These are phyloP conservation scores for Acmispon strigosus DNA, from an alignment of 306 rosid species.

Conservation along the genomic window DNA sequence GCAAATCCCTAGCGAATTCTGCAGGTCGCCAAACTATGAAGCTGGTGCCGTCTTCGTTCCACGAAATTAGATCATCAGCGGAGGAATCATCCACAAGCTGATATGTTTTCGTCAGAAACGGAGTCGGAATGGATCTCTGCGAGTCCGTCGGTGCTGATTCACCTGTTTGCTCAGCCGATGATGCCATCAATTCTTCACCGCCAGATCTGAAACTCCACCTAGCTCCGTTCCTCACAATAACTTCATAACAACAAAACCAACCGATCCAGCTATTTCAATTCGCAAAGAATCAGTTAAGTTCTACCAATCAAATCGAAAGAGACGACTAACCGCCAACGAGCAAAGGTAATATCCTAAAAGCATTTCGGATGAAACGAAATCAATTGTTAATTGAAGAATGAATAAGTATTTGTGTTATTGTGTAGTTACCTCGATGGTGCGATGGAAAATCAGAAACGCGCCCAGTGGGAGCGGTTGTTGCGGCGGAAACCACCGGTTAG, in stretches of 20 bases:
- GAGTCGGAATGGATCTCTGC: conserved; percentile 90
- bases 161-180: conserved; percentile 66
- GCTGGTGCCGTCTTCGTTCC: conserved; percentile 83
- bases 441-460: not conserved
- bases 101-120: conserved; percentile 75
- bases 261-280: not conserved
- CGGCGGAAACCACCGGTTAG: not conserved
- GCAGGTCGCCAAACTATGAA: conserved; percentile 95
- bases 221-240: not conserved
- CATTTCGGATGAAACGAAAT: no score
- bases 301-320: not conserved
- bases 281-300: not conserved
- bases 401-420: no score
- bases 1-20: conserved; percentile 96
- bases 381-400: no score
- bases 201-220: conserved; percentile 42
- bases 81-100: conserved; percentile 86
- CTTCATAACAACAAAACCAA: no score
- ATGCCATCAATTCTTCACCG: conserved; percentile 42
- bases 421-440: conserved; percentile 9
- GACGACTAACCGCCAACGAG: no score
- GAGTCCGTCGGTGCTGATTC: conserved; percentile 54
- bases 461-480: not conserved
- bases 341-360: no score
- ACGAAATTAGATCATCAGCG: conserved; percentile 71